These are phyloP conservation scores for Salmacisia buchloeana DNA, from an alignment of 1,284 basidiomycete species.

Conservation along the genomic window DNA sequence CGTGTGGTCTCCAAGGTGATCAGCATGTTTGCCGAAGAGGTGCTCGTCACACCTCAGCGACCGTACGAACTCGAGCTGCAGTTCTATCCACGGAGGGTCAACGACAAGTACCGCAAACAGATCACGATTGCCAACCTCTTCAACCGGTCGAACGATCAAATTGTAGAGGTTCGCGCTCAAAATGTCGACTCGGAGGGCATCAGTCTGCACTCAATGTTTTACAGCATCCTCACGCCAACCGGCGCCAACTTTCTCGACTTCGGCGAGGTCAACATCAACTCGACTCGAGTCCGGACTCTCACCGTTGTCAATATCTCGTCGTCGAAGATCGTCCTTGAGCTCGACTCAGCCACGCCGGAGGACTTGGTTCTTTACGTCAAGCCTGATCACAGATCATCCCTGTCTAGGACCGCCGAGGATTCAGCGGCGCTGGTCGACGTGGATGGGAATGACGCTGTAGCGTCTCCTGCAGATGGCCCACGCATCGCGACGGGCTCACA, in stretches of 20 bases:
- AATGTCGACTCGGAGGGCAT: conserved; percentile 56
- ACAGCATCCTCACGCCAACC: conserved; percentile 56
- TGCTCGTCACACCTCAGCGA: conserved; percentile 54
- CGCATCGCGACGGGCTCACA: background rate
- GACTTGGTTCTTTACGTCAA: conserved; percentile 55
- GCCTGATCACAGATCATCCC: conserved; percentile 9
- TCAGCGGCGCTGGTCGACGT: conserved; percentile 25
- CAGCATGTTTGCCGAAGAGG: conserved; percentile 54
- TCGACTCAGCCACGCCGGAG: conserved; percentile 55
- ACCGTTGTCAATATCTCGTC: conserved; percentile 54
- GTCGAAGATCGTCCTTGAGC: conserved; percentile 51
- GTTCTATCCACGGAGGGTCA: conserved; percentile 56
- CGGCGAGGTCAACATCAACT: conserved; percentile 56
- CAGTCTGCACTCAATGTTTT: conserved; percentile 56
- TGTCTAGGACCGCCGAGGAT: background rate
- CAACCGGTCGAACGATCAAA: conserved; percentile 51
- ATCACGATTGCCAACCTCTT: conserved; percentile 53
- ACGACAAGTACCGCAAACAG: conserved; percentile 56
- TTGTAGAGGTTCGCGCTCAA: conserved; percentile 54
- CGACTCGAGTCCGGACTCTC: conserved; percentile 53
- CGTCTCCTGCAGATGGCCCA: background rate
- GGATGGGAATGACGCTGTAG: background rate
- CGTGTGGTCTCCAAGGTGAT: conserved; percentile 56
- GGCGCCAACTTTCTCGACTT: conserved; percentile 57
- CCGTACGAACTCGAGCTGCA: conserved; percentile 55